phyloP scores from a whole-genome alignment of 331 rosid species.

The Dryas integrifolia region DNA sequence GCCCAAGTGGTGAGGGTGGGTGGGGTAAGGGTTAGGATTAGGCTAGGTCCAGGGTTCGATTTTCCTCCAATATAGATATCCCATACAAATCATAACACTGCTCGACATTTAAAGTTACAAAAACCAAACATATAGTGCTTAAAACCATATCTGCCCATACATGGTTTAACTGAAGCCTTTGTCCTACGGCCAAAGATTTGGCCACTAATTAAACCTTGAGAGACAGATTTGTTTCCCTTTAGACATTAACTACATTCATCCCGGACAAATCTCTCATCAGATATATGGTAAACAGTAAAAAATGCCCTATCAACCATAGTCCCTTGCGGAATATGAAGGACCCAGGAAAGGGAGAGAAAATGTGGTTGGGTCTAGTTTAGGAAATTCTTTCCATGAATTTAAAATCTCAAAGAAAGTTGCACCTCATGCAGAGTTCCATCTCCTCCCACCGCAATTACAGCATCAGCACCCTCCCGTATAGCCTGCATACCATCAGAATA shows the following conservation, averaged over 20 bases:
- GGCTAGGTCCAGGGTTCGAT: too few species aligned
- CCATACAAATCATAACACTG: not conserved
- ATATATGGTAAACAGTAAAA: not conserved
- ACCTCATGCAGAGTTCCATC: conserved; percentile 99
- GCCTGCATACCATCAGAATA: conserved; percentile 50
- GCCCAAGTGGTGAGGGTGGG: too few species aligned
- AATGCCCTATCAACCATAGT: not conserved
- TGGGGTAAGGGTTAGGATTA: too few species aligned
- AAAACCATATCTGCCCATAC: not conserved
- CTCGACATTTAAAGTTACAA: not conserved
- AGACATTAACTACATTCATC: not conserved
- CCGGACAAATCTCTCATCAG: not conserved
- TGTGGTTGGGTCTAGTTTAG: not conserved
- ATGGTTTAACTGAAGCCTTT: conserved; percentile 1
- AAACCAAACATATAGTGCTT: not conserved
- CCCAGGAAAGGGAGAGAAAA: not conserved
- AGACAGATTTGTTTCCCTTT: not conserved
- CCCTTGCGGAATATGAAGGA: not conserved
- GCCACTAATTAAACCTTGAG: not conserved
- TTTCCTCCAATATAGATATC: not conserved
- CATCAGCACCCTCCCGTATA: conserved; percentile 82
- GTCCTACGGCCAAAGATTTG: not conserved
- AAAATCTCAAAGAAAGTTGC: conserved; percentile 11
- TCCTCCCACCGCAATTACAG: conserved; percentile 93
- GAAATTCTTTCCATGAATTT: not conserved